Conservation (phyloP, 441 rosid genomes). For the Capsella rubella region DNA sequence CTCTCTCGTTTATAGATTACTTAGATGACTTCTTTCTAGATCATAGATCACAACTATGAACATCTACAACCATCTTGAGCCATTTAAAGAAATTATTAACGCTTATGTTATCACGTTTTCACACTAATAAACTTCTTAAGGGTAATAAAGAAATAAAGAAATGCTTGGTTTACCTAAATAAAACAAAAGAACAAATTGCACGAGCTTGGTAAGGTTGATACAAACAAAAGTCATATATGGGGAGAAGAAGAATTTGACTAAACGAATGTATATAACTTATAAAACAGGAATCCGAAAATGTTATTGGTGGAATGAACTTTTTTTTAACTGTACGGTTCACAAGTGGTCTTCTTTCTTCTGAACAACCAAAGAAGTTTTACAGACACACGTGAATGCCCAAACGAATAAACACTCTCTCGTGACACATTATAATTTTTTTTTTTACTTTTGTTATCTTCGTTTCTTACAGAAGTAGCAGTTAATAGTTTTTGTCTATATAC, state of each 20-base stretch:
- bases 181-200: conserved; percentile 8
- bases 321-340: conserved; percentile 32
- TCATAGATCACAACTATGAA: too few species aligned
- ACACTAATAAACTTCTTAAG: too few species aligned
- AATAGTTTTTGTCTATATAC: conserved; percentile 7
- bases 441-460: conserved; percentile 21
- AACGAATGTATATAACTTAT: not conserved
- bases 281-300: conserved; percentile 21
- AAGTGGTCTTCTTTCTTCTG: conserved; percentile 29
- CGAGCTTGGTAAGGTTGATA: conserved; percentile 5
- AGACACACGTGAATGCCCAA: conserved; percentile 38
- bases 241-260: not conserved
- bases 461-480: conserved; percentile 14
- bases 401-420: conserved; percentile 29
- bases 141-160: too few species aligned
- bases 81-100: too few species aligned
- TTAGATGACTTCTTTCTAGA: too few species aligned
- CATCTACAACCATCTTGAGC: too few species aligned
- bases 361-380: conserved; percentile 29
- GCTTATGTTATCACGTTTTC: too few species aligned
- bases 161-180: conserved; percentile 6
- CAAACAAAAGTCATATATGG: conserved; percentile 7
- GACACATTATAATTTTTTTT: conserved; percentile 1
- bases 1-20: too few species aligned
- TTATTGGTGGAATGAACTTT: conserved; percentile 30